Base-by-base conservation (phyloP, 495 filamentous ascomycete species). In the Talaromyces stipitatus region DNA sequence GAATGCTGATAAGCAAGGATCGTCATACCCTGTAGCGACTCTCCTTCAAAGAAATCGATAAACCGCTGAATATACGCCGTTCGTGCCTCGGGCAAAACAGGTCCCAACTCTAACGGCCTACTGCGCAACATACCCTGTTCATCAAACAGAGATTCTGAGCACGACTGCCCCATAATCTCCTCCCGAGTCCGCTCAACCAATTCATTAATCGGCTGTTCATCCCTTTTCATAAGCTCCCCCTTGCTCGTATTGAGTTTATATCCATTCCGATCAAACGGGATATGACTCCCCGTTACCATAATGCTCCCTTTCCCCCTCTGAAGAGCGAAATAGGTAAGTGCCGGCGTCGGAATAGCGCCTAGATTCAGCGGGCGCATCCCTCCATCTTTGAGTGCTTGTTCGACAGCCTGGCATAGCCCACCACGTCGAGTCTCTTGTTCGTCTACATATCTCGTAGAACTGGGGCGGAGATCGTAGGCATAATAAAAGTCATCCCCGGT, bases 251-350 rank as follows among this genome's bases (percentile, higher is more conserved):
- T 68, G 10, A 66, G 48, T 33, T 68, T 66, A 54, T 68, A 68
- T n/a, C 66, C 66, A 43, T 68, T 68, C 32, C 66, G 66, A 46
- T 68, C 66, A 50, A 68, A 68, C 1, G 66, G 66, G 54, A 68
- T 68, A 46, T 68, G 66, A 38, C 66, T 68, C 3, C 66, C 66
- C 0, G 64, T 68, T 14, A 68, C 66, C 66, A 68, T 68, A 51
- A 68, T 68, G 30, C 66, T 68, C 6, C 66, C 66, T 58, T 66
- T 68, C 16, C 60, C 61, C 10, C 52, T 50, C 18, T 61, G 36
- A 4, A 68, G 47, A 12, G 66, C 66, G 29, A 59, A 68, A 24
- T 41, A 54, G 0, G 63, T 66, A 6, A 68, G 58, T 10, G 64
- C 64, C 2, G 66, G 66, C 8, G 66, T 68, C n/a, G 66, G 66